These are phyloP conservation scores for Fagus sylvatica DNA, from an alignment of 306 rosid genomes.

Conservation along the genomic window DNA sequence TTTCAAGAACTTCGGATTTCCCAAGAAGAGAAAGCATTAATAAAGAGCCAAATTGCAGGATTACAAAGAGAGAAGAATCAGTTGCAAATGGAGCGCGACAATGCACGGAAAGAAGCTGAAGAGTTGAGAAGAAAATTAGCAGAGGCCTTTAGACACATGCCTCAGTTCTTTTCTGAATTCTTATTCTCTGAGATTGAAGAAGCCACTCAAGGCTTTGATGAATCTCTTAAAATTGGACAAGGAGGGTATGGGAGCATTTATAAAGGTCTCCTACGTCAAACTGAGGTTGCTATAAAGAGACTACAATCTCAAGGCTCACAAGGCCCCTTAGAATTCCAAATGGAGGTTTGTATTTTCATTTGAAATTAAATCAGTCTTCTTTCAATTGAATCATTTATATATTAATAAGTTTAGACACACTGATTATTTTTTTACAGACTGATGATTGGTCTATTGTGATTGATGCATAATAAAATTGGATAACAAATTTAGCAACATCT, in stretches of 20 bases:
- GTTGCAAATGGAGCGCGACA: background rate
- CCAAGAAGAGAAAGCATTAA: slow-evolving; percentile 37
- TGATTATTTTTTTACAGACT: too few species aligned
- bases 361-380: too few species aligned
- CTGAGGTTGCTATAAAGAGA: background rate
- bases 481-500: too few species aligned
- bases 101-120: background rate
- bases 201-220: slow-evolving; percentile 42
- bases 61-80: slow-evolving; percentile 22
- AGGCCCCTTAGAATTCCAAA: background rate
- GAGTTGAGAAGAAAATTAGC: background rate
- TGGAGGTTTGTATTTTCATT: background rate
- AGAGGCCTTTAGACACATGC: background rate
- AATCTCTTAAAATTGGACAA: slow-evolving; percentile 51
- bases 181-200: slow-evolving; percentile 46
- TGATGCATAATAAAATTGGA: too few species aligned
- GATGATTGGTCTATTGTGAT: too few species aligned
- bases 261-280: slow-evolving; percentile 39
- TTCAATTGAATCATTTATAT: too few species aligned
- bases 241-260: slow-evolving; percentile 58
- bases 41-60: slow-evolving; percentile 57
- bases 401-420: too few species aligned
- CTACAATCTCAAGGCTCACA: background rate
- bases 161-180: slow-evolving; percentile 47
- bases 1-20: slow-evolving; percentile 51